These are phyloP conservation scores for Chlorella variabilis DNA, from an alignment of 163 green algal genomes.

Conservation along the genomic window DNA sequence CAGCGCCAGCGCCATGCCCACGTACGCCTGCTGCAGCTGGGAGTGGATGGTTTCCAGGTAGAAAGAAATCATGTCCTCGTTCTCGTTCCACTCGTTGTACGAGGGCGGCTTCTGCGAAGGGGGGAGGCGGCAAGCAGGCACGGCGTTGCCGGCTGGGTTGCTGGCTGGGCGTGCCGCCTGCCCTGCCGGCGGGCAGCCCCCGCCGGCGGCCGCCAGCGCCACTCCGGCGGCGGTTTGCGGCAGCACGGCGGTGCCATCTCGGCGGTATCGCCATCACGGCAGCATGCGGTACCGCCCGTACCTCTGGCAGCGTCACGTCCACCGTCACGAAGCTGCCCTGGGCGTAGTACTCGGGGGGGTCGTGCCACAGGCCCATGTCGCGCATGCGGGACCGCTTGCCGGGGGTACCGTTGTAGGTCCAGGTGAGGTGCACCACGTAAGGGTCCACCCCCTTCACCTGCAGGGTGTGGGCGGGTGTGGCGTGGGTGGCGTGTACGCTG, in stretches of 20 bases:
- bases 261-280: no score
- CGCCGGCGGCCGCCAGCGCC: no score
- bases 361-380: conserved; percentile 27
- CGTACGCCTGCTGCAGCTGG: conserved; percentile 36
- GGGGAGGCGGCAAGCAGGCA: no score
- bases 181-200: no score
- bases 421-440: conserved; percentile 34
- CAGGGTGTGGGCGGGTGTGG: no score
- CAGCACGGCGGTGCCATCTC: no score
- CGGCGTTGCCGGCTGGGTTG: no score
- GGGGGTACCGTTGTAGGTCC: conserved; percentile 28
- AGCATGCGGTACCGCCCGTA: no score
- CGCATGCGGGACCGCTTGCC: conserved; percentile 35
- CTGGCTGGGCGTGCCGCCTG: no score
- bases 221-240: no score
- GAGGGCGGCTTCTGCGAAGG: neutral
- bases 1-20: conserved; percentile 37
- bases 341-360: conserved; percentile 27
- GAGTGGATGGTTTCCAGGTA: conserved; percentile 23
- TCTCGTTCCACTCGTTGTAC: conserved; percentile 31
- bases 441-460: conserved; percentile 30
- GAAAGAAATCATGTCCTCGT: conserved; percentile 34
- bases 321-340: conserved; percentile 12
- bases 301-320: conserved; percentile 15
- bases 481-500: no score